Evolutionary conservation across 306 rosid species (phyloP).

Genomic region (Prunus mongolica): DNA sequence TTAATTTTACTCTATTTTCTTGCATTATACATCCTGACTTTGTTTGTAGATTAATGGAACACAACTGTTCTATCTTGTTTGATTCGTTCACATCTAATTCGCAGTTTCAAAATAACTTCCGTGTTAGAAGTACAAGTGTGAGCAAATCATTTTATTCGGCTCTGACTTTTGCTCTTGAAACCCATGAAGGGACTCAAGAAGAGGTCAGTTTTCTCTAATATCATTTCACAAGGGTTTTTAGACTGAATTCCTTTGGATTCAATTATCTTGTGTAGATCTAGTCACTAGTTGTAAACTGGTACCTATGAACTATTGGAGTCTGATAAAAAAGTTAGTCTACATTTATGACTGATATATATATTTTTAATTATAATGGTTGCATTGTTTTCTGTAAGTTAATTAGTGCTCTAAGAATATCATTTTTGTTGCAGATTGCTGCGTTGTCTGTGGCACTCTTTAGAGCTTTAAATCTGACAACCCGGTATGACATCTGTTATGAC

Average conservation of each 20-base stretch:
- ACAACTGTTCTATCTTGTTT: slow-evolving; percentile 22
- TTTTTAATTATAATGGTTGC: not conserved
- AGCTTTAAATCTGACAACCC: slow-evolving; percentile 73
- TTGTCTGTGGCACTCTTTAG: slow-evolving; percentile 81
- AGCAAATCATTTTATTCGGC: slow-evolving; percentile 38
- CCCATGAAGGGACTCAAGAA: slow-evolving; percentile 77
- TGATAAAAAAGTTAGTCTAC: not conserved
- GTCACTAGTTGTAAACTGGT: not conserved
- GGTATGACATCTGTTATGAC: slow-evolving; percentile 40
- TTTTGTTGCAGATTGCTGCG: slow-evolving; percentile 75
- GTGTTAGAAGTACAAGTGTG: slow-evolving; percentile 41
- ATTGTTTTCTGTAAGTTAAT: not conserved
- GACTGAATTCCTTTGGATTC: not conserved
- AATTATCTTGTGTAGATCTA: not conserved
- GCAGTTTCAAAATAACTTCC: slow-evolving; percentile 82
- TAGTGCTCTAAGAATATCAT: slow-evolving; percentile 8
- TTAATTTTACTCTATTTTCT: slow-evolving; percentile 16
- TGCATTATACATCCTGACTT: slow-evolving; percentile 6
- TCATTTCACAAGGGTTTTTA: not conserved
- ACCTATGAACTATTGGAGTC: not conserved
- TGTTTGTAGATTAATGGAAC: slow-evolving; percentile 13
- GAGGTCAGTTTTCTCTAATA: slow-evolving; percentile 51
- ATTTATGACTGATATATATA: not conserved
- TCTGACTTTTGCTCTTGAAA: slow-evolving; percentile 52
- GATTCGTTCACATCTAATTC: slow-evolving; percentile 23